Evolutionary conservation across 1,139 yeast species (phyloP).

Genomic region (Suhomyces coccinellae): DNA sequence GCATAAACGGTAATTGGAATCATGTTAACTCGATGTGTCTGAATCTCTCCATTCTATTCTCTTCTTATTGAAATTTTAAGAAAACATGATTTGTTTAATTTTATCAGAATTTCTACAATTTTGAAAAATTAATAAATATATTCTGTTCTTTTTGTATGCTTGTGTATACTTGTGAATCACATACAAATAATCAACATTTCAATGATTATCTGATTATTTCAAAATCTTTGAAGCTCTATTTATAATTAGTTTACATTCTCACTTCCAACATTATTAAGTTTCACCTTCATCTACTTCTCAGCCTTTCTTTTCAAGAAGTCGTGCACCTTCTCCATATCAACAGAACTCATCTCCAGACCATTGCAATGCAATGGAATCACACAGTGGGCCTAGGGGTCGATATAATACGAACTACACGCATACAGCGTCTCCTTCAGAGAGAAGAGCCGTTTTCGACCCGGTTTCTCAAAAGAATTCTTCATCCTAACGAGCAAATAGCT

Average conservation of each 20-base stretch:
- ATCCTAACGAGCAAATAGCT: constrained; percentile 33
- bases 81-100: no score
- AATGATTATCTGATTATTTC: background rate
- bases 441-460: constrained; percentile 33
- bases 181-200: no score
- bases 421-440: constrained; percentile 39
- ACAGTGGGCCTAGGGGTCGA: constrained; percentile 63
- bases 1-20: background rate
- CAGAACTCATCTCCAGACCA: background rate
- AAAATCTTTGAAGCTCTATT: no score
- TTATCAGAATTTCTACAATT: no score
- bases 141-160: no score
- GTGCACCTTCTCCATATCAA: background rate
- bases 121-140: no score
- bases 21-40: no score
- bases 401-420: constrained; percentile 52
- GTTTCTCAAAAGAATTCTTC: constrained; percentile 51
- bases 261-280: background rate
- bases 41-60: no score
- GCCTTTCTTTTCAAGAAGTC: background rate
- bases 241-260: background rate
- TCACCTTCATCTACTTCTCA: background rate
- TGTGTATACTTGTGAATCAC: no score
- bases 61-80: no score
- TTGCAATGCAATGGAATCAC: background rate